phyloP scores from a whole-genome alignment of 352 stramenopile genomes.

The Phytophthora pseudosyringae region DNA sequence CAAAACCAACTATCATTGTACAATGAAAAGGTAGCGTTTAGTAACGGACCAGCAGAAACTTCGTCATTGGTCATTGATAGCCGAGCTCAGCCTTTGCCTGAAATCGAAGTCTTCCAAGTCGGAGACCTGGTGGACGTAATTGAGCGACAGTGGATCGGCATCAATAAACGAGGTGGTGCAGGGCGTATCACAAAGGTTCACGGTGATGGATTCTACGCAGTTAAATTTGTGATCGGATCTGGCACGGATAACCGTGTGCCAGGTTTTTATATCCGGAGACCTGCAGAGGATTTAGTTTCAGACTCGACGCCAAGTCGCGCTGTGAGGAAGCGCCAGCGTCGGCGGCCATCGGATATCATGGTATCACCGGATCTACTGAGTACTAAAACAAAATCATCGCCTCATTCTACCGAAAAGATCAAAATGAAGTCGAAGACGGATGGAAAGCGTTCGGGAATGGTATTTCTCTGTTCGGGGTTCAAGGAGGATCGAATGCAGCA shows the following conservation, averaged over 20 bases:
- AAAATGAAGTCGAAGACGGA: constrained; percentile 22
- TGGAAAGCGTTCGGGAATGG: constrained; percentile 43
- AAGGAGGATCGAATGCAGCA: constrained; percentile 47
- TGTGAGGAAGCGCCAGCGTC: constrained; percentile 40
- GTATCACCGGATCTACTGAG: constrained; percentile 16
- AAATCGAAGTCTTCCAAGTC: constrained; percentile 48
- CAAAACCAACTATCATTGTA: constrained; percentile 5
- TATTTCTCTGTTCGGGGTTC: constrained; percentile 71
- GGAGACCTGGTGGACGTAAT: constrained; percentile 90
- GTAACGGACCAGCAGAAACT: constrained; percentile 14
- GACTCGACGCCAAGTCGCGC: constrained; percentile 50
- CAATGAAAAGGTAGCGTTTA: constrained; percentile 5
- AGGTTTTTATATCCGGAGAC: constrained; percentile 47
- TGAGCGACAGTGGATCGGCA: constrained; percentile 88
- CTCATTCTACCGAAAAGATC: constrained; percentile 15
- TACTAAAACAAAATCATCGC: constrained; percentile 13
- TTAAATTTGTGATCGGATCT: constrained; percentile 66
- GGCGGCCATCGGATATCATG: constrained; percentile 21
- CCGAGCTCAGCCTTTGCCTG: constrained; percentile 13
- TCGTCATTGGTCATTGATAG: constrained; percentile 22
- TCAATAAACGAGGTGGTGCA: constrained; percentile 92
- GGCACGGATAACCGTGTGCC: constrained; percentile 40
- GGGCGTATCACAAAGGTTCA: constrained; percentile 79
- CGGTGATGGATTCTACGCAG: constrained; percentile 56
- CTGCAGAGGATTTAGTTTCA: constrained; percentile 43